Evolutionary conservation across 2,329 filamentous ascomycete species (phyloP).

Genomic region (Plectosphaerella cucumerina): DNA sequence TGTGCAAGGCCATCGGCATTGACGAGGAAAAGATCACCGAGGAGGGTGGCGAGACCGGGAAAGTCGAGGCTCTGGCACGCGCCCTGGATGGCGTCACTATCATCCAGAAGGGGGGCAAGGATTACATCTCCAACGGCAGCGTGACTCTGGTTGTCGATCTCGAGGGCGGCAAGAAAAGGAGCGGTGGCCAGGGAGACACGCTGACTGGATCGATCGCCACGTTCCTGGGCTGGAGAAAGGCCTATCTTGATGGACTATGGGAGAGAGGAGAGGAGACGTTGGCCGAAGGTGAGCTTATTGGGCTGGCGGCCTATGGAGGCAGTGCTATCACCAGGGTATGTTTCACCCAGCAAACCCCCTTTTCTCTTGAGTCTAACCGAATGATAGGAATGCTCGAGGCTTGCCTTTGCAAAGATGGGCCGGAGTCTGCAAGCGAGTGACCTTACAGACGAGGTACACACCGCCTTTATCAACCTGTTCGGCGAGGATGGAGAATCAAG

Average conservation of each 20-base stretch:
- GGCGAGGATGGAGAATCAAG: constrained; percentile 57
- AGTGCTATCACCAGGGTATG: constrained; percentile 78
- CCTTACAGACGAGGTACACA: constrained; percentile 84
- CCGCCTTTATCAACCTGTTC: constrained; percentile 74
- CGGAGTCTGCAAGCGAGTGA: constrained; percentile 89
- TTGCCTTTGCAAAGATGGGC: constrained; percentile 82
- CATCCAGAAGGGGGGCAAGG: constrained; percentile 79
- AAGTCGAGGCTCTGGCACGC: constrained; percentile 63
- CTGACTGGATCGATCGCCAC: constrained; percentile 87
- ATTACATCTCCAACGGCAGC: constrained; percentile 78
- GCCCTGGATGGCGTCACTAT: constrained; percentile 85
- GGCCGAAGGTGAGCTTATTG: constrained; percentile 60
- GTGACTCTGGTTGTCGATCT: constrained; percentile 73
- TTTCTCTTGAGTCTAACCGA: constrained; percentile 11
- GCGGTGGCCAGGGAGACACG: constrained; percentile 93
- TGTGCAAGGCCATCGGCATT: constrained; percentile 73
- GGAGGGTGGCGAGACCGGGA: constrained; percentile 31
- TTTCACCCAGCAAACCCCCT: constrained; percentile 7
- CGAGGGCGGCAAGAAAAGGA: constrained; percentile 80
- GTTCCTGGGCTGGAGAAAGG: constrained; percentile 80
- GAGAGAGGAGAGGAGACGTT: constrained; percentile 6
- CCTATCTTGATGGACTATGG: constrained; percentile 84
- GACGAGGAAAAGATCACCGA: constrained; percentile 42
- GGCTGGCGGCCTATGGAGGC: constrained; percentile 80
- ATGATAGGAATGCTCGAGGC: constrained; percentile 68